Evolutionary conservation across 306 rosid genomes (phyloP), one percentile per base, ranked within the genome.

Genomic region (Senna siamea): DNA sequence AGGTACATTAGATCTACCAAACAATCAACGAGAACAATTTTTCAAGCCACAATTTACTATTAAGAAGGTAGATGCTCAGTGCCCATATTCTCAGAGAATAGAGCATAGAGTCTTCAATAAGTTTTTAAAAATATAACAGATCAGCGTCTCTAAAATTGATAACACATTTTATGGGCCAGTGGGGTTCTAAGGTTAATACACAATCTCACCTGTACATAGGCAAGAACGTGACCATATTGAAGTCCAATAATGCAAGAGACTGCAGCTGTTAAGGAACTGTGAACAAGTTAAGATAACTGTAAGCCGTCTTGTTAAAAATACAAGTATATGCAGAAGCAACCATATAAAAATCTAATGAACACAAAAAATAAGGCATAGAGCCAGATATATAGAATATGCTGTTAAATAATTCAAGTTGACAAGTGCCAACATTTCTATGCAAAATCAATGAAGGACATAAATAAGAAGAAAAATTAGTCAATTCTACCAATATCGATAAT

Each of bases 241-340:
- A 93, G 97, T 76, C 98, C 98, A 82, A 93, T 79, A 74, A 93
- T 89, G 88, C 97, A 91, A 14, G 98, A 84, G 68, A 88, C 96
- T 44, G 97, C 88, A 23, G 98, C 93, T 46, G 96, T 86, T 86
- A 93, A 53, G 66, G 97, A 85, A 81, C 98, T 93, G 88, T 41
- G 69, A 74, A 73, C 68, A 76, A 61, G 15, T 71, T 76, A 76
- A 71, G 50, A 75, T 18, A 70, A 65, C 76, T 67, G 59, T 4
- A 72, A 79, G 48, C 8, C 53, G 37, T 53, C 73, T 38, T 66
- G 1, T 44, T 22, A 59, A 52, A 69, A 55, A n/a, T n/a, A 18
- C 2, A 7, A 51, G 26, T 18, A 51, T 18, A 51, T 17, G 11
- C 56, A 17, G 56, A 51, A 15, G 56, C 1, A 51, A 37, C 48